phyloP scores from a whole-genome alignment of 164 flowering plant species.

The Stephania japonica region DNA sequence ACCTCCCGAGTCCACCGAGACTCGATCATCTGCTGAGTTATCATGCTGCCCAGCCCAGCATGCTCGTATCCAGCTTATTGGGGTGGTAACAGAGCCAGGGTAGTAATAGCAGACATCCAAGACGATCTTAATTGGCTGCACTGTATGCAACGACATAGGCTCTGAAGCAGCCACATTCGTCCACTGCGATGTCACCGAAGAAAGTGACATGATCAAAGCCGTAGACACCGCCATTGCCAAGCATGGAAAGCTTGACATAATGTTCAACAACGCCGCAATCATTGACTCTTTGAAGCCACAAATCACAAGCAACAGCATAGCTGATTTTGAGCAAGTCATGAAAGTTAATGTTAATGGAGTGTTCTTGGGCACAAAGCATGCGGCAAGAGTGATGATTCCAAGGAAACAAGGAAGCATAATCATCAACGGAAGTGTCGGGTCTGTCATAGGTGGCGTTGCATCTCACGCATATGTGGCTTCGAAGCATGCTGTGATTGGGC shows the following conservation, averaged over 20 bases:
- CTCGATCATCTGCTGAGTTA: no score
- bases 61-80: no score
- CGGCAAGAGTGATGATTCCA: slow-evolving; percentile 11
- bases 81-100: no score
- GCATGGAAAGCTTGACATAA: slow-evolving; percentile 40
- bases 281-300: slow-evolving; percentile 12
- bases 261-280: slow-evolving; percentile 52
- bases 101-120: slow-evolving; percentile 15
- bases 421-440: slow-evolving; percentile 1
- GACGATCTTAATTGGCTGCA: slow-evolving; percentile 8
- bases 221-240: slow-evolving; percentile 17
- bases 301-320: slow-evolving; percentile 24
- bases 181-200: slow-evolving; percentile 14
- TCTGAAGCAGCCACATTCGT: background rate
- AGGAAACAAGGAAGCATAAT: slow-evolving; percentile 3
- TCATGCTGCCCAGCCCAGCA: no score
- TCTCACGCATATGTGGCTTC: slow-evolving; percentile 6
- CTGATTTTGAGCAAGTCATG: slow-evolving; percentile 32
- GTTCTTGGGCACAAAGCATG: slow-evolving; percentile 18
- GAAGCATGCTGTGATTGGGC: slow-evolving; percentile 9
- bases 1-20: no score
- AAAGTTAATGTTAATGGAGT: slow-evolving; percentile 30
- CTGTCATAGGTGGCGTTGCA: background rate
- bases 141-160: slow-evolving; percentile 4
- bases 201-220: slow-evolving; percentile 11